These are phyloP conservation scores for Ligustrum vulgare DNA, from an alignment of 257 asterid genomes.

Conservation along the genomic window DNA sequence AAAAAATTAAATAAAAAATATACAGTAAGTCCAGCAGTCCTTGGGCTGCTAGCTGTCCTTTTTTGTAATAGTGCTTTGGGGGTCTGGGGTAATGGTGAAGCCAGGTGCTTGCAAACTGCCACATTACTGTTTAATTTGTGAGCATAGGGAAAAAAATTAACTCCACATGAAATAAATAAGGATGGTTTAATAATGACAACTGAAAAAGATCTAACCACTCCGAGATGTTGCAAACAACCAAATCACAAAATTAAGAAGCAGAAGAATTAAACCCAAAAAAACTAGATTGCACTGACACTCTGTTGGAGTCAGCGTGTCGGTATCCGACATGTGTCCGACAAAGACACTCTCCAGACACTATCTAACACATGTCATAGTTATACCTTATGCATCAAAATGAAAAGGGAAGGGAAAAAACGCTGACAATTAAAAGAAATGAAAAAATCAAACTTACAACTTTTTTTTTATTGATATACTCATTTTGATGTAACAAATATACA, in stretches of 20 bases:
- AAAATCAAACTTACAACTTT: no score
- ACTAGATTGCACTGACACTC: neutral
- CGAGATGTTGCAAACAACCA: neutral
- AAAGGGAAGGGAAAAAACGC: no score
- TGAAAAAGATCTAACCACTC: neutral
- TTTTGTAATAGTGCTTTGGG: neutral
- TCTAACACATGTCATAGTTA: no score
- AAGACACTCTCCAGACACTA: no score
- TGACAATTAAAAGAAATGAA: no score
- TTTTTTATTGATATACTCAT: no score
- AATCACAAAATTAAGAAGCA: neutral
- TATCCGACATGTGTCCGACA: no score
- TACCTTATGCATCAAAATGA: no score
- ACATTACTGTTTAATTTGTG: neutral
- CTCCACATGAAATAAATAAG: neutral
- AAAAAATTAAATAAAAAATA: neutral
- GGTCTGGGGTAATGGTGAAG: constrained; percentile 7
- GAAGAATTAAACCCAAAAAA: neutral
- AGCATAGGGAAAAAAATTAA: neutral
- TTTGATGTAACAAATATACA: no score
- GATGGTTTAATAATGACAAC: neutral
- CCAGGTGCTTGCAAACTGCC: neutral
- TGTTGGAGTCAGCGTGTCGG: no score
- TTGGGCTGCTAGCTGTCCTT: no score
- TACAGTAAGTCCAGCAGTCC: neutral